A percentile compares a stretch with the other conserved stretches of the same genome.
These are phyloP conservation scores for Brassica nigra DNA, from an alignment of 345 rosid species.

Conservation along the genomic window DNA sequence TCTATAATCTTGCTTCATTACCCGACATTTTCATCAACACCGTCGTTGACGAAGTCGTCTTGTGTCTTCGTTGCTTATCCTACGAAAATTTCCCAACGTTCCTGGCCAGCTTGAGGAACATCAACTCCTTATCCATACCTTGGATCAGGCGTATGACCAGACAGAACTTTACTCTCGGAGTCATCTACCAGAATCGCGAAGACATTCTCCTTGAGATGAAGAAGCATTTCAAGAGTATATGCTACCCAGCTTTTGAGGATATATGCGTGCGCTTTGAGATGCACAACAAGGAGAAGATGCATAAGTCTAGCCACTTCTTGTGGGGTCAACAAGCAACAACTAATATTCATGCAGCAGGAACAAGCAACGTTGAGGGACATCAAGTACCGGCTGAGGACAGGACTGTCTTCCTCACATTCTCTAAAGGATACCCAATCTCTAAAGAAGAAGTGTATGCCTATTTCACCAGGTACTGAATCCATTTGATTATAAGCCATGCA, in stretches of 20 bases:
- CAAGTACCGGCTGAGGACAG: background rate
- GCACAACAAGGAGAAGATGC: background rate
- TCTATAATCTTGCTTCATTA: constrained; percentile 28
- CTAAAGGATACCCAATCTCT: background rate
- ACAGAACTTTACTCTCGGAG: constrained; percentile 34
- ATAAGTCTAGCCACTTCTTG: background rate
- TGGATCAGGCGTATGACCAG: constrained; percentile 36
- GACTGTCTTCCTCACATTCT: background rate
- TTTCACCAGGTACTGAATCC: background rate
- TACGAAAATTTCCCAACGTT: constrained; percentile 15
- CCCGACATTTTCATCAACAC: constrained; percentile 42
- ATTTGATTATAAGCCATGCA: too few species aligned
- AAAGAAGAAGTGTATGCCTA: background rate
- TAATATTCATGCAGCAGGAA: background rate
- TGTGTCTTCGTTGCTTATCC: constrained; percentile 48
- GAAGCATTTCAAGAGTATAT: constrained; percentile 44
- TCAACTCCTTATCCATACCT: constrained; percentile 27
- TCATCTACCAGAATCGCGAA: constrained; percentile 44
- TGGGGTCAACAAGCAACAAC: background rate
- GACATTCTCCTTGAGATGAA: constrained; percentile 29
- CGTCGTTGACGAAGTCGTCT: constrained; percentile 58
- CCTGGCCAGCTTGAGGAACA: background rate
- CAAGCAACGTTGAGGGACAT: background rate
- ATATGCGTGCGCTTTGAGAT: constrained; percentile 21
- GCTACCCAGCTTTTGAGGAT: constrained; percentile 57